Percentiles rank a stretch among this genome's conserved stretches.
These are phyloP conservation scores for Scheffersomyces ergatensis DNA, from an alignment of 805 yeast genomes.

Conservation along the genomic window DNA sequence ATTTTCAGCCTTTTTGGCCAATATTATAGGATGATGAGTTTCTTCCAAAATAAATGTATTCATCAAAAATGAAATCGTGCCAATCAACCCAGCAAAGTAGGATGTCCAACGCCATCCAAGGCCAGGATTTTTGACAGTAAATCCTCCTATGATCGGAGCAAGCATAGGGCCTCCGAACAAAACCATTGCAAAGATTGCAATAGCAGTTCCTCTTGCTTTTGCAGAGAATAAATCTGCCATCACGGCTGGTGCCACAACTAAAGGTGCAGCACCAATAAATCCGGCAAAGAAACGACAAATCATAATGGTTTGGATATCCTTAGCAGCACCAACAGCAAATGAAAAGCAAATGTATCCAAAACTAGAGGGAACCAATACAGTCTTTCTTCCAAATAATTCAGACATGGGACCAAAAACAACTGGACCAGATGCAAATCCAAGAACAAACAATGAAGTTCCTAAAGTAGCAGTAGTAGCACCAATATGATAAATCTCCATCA, in stretches of 20 bases:
- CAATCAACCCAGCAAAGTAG: conserved; percentile 48
- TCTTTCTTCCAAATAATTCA: conserved; percentile 35
- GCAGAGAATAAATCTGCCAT: conserved; percentile 79
- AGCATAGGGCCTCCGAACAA: conserved; percentile 78
- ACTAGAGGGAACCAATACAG: conserved; percentile 43
- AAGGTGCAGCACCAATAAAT: conserved; percentile 77
- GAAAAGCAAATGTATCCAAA: conserved; percentile 38
- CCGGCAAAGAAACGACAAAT: conserved; percentile 81
- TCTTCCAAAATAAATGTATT: conserved; percentile 33
- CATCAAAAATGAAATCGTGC: conserved; percentile 27
- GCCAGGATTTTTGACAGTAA: conserved; percentile 34
- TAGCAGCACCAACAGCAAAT: conserved; percentile 72
- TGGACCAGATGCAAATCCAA: conserved; percentile 94
- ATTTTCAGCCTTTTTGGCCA: conserved; percentile 29
- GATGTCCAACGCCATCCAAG: conserved; percentile 60
- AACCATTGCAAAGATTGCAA: conserved; percentile 66
- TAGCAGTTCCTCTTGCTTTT: conserved; percentile 68
- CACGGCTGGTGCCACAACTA: conserved; percentile 82
- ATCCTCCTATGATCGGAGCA: conserved; percentile 64
- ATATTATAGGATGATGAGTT: conserved; percentile 38
- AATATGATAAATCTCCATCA: conserved; percentile 53
- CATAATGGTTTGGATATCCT: conserved; percentile 74
- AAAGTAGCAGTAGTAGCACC: conserved; percentile 69
- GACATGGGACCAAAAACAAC: conserved; percentile 62
- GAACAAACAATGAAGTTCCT: conserved; percentile 76